Conservation (phyloP, 257 asterid genomes). For the Forsythia suspensa region DNA sequence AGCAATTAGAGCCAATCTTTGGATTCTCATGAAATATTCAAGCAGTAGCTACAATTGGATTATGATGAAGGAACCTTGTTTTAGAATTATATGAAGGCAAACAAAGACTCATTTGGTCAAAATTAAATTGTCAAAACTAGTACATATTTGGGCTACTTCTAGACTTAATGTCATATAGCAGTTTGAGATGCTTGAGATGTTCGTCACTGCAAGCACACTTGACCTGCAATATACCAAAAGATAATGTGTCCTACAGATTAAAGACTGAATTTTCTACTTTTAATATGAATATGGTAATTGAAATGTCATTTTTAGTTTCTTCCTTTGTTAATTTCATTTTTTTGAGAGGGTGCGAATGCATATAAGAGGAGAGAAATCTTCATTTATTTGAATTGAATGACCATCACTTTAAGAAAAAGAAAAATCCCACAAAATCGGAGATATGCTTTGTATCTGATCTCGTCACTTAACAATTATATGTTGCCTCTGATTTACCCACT, state of each 20-base stretch:
- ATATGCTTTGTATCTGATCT: neutral
- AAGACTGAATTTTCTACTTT: neutral
- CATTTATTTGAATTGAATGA: neutral
- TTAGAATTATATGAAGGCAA: neutral
- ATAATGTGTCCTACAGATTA: neutral
- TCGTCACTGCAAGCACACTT: neutral
- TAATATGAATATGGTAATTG: neutral
- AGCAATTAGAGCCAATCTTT: neutral
- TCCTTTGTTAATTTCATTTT: neutral
- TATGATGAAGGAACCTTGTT: neutral
- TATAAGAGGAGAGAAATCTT: neutral
- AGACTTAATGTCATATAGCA: neutral
- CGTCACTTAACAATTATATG: neutral
- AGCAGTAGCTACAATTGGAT: neutral
- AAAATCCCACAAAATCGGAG: neutral
- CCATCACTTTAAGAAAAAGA: neutral
- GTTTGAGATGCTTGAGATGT: constrained; percentile 7
- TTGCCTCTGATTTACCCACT: neutral
- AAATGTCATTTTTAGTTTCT: neutral
- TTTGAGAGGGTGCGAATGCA: neutral
- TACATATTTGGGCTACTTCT: neutral
- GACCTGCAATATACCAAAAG: neutral
- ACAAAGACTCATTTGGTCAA: neutral
- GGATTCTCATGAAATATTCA: neutral
- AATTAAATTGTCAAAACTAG: neutral